phyloP scores from a whole-genome alignment of 176 grass and related monocot genomes.

The Typha latifolia region DNA sequence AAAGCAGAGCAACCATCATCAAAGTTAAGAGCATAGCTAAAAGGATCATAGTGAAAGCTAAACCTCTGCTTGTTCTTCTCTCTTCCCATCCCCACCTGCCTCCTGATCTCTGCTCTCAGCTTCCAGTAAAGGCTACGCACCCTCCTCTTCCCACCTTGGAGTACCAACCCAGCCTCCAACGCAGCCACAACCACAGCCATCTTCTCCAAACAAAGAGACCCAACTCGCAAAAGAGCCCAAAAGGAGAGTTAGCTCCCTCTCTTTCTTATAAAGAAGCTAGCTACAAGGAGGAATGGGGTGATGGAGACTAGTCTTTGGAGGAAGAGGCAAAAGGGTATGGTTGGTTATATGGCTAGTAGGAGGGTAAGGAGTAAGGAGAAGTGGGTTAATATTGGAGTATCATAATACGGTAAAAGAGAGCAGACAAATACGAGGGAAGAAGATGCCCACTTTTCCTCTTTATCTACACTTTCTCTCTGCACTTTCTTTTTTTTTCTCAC shows the following conservation, averaged over 20 bases:
- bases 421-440: not conserved
- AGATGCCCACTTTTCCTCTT: not conserved
- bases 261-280: too few relatives aligned
- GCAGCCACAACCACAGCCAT: constrained; percentile 22
- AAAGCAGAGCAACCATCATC: constrained; percentile 35
- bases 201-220: not conserved
- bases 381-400: not conserved
- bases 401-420: not conserved
- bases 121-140: constrained; percentile 35
- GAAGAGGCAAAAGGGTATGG: too few relatives aligned
- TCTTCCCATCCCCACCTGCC: constrained; percentile 19
- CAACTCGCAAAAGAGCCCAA: too few relatives aligned
- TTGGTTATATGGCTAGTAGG: too few relatives aligned
- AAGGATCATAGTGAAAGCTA: constrained; percentile 45
- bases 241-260: too few relatives aligned
- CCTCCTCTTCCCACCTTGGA: constrained; percentile 23
- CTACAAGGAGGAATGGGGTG: too few relatives aligned
- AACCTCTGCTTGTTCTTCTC: constrained; percentile 25
- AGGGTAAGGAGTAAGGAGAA: not conserved
- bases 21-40: constrained; percentile 54
- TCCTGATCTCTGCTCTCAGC: constrained; percentile 30
- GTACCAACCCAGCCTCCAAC: constrained; percentile 15
- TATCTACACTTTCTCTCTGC: not conserved
- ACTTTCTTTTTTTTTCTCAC: not conserved
- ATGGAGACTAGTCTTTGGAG: too few relatives aligned